phyloP scores from a whole-genome alignment of 2,329 filamentous ascomycete species.

The Calonectria ilicicola region DNA sequence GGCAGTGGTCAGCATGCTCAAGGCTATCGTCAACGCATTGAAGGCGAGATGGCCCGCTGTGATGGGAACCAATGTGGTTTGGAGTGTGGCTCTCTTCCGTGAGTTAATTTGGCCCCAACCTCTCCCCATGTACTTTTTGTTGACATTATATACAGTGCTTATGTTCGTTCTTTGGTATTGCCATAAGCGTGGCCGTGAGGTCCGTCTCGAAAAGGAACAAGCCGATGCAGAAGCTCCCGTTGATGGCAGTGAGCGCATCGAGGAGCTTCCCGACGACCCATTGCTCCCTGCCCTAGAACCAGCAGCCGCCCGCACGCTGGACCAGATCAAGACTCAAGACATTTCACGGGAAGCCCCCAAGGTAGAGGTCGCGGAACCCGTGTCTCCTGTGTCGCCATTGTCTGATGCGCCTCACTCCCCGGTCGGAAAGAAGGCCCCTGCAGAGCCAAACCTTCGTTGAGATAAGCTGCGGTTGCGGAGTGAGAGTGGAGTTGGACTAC shows the following conservation, averaged over 20 bases:
- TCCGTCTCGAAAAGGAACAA: conserved; percentile 75
- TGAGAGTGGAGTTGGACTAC: neutral
- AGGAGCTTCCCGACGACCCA: conserved; percentile 64
- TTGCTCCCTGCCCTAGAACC: conserved; percentile 51
- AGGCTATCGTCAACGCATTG: conserved; percentile 90
- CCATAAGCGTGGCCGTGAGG: conserved; percentile 92
- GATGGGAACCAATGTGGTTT: conserved; percentile 89
- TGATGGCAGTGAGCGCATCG: conserved; percentile 56
- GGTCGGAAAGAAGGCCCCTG: conserved; percentile 21
- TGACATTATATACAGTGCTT: conserved; percentile 68
- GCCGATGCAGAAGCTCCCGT: conserved; percentile 48
- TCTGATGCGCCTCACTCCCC: conserved; percentile 26
- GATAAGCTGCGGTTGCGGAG: neutral
- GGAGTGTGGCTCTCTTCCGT: conserved; percentile 91
- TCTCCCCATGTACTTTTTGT: neutral
- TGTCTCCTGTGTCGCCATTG: conserved; percentile 35
- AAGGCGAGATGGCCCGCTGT: conserved; percentile 91
- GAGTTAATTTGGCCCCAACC: conserved; percentile 51
- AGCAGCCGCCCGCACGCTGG: neutral
- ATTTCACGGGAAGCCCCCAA: neutral
- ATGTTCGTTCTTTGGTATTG: conserved; percentile 98
- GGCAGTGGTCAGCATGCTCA: conserved; percentile 85
- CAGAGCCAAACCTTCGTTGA: conserved; percentile 26
- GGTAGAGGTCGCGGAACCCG: neutral
- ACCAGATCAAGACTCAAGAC: neutral